Evolutionary conservation across 1,284 basidiomycete species (phyloP).

Genomic region (Trametes sp.): DNA sequence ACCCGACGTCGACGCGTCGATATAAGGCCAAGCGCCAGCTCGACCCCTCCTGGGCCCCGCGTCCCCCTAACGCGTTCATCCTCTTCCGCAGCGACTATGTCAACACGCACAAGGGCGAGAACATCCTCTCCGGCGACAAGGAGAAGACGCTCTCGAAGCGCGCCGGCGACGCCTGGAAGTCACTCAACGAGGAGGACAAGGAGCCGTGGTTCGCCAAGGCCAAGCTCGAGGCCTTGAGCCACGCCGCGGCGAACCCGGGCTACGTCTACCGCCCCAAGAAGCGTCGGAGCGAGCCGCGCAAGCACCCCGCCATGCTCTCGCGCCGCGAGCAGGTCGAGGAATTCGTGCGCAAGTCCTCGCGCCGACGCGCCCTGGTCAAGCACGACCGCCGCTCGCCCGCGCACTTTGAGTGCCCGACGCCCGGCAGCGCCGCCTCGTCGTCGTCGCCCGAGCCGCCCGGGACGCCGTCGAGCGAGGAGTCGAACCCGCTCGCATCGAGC

Average conservation of each 20-base stretch:
- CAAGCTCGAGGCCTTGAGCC: slow-evolving; percentile 59
- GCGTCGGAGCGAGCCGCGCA: slow-evolving; percentile 20
- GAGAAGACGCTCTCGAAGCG: slow-evolving; percentile 66
- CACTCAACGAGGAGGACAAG: slow-evolving; percentile 53
- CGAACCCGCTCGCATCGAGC: slow-evolving; percentile 7
- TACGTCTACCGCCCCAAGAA: slow-evolving; percentile 65
- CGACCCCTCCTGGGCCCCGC: slow-evolving; percentile 74
- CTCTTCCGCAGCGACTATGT: slow-evolving; percentile 85
- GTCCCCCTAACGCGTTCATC: slow-evolving; percentile 90
- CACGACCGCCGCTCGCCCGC: slow-evolving; percentile 4
- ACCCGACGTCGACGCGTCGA: slow-evolving; percentile 29
- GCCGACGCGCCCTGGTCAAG: slow-evolving; percentile 6
- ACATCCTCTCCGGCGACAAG: slow-evolving; percentile 25
- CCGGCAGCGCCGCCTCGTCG: slow-evolving; percentile 27
- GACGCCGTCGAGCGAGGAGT: slow-evolving; percentile 24
- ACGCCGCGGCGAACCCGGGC: slow-evolving; percentile 59
- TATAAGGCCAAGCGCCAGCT: slow-evolving; percentile 40
- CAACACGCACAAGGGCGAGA: slow-evolving; percentile 40
- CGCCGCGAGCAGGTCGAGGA: slow-evolving; percentile 40
- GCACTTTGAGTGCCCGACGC: slow-evolving; percentile 22
- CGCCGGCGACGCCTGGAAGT: slow-evolving; percentile 67
- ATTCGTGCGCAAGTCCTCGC: slow-evolving; percentile 29
- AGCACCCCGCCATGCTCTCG: slow-evolving; percentile 26
- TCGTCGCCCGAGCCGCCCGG: slow-evolving; percentile 34
- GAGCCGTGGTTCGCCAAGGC: slow-evolving; percentile 59